These are phyloP conservation scores for Trichoderma erinaceum DNA, from an alignment of 495 filamentous ascomycete genomes.

Conservation along the genomic window DNA sequence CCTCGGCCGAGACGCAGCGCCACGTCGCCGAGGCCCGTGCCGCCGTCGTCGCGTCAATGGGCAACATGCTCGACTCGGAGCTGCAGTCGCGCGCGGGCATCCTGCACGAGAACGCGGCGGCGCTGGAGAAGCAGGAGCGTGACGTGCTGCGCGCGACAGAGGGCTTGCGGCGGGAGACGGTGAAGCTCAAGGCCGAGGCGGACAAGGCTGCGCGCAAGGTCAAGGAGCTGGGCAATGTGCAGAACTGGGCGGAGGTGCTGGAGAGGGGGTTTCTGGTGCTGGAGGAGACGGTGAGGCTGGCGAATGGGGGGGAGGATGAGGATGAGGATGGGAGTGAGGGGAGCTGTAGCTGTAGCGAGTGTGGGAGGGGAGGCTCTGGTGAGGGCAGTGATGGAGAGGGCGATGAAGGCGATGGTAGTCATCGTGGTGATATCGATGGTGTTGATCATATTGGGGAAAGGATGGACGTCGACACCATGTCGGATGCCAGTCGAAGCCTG, in stretches of 20 bases:
- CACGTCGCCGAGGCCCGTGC: constrained; percentile 59
- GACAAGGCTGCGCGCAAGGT: constrained; percentile 63
- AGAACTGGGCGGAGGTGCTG: constrained; percentile 97
- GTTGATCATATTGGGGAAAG: not conserved
- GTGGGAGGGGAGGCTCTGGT: constrained; percentile 20
- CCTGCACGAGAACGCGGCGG: constrained; percentile 65
- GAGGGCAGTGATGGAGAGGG: not conserved
- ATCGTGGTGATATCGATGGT: not conserved
- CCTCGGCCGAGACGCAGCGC: constrained; percentile 35
- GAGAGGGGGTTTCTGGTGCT: constrained; percentile 84
- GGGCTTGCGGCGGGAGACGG: constrained; percentile 64
- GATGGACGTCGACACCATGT: constrained; percentile 17
- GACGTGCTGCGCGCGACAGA: constrained; percentile 60
- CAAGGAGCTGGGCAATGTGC: constrained; percentile 92
- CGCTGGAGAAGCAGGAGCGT: constrained; percentile 65
- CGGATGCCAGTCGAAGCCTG: constrained; percentile 16
- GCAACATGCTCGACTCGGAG: constrained; percentile 64
- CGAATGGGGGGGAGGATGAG: constrained; percentile 38
- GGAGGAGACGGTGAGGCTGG: constrained; percentile 76
- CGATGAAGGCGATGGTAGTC: not conserved
- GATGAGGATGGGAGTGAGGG: constrained; percentile 27
- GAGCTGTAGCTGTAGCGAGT: constrained; percentile 34
- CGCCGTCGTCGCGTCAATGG: constrained; percentile 72
- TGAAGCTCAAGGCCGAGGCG: constrained; percentile 60
- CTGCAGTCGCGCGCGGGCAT: constrained; percentile 67